Evolutionary conservation across 1,284 basidiomycete genomes (phyloP).

Genomic region (Ceratobasidium sp.): DNA sequence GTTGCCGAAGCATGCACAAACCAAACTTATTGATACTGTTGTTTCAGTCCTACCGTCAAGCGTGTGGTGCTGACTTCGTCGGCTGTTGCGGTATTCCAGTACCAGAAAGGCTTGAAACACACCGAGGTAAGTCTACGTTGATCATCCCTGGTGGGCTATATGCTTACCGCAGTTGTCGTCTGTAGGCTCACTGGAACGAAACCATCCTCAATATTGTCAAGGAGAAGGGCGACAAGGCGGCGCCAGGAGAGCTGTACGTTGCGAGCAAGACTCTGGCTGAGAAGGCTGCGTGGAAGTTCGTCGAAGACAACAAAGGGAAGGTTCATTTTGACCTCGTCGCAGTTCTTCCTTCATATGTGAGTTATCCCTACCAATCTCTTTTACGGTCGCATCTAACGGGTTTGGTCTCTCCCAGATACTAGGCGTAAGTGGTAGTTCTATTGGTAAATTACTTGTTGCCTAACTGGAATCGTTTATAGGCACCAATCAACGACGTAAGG

Average conservation of each 20-base stretch:
- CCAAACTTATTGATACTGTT: not conserved
- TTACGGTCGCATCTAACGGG: not conserved
- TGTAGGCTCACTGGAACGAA: constrained; percentile 52
- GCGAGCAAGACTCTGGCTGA: constrained; percentile 58
- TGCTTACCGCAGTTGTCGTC: not conserved
- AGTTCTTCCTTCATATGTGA: constrained; percentile 45
- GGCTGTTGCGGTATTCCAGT: not conserved
- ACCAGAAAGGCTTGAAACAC: constrained; percentile 14
- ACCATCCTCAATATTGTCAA: constrained; percentile 51
- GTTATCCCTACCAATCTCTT: not conserved
- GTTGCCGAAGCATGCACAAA: too few species aligned
- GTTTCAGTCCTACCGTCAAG: constrained; percentile 14
- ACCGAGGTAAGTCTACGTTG: constrained; percentile 18
- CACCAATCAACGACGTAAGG: constrained; percentile 13
- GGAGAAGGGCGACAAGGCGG: constrained; percentile 51
- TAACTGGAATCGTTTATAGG: not conserved
- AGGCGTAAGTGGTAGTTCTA: not conserved
- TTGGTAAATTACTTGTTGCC: not conserved
- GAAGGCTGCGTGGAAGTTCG: constrained; percentile 55
- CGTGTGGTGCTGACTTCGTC: constrained; percentile 17
- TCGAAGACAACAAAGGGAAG: constrained; percentile 52
- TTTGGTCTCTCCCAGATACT: not conserved
- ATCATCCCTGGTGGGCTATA: not conserved
- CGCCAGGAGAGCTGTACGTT: constrained; percentile 54
- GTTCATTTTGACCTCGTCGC: constrained; percentile 48